phyloP scores from a whole-genome alignment of 2,329 filamentous ascomycete species.

The Aureobasidium sp. region DNA sequence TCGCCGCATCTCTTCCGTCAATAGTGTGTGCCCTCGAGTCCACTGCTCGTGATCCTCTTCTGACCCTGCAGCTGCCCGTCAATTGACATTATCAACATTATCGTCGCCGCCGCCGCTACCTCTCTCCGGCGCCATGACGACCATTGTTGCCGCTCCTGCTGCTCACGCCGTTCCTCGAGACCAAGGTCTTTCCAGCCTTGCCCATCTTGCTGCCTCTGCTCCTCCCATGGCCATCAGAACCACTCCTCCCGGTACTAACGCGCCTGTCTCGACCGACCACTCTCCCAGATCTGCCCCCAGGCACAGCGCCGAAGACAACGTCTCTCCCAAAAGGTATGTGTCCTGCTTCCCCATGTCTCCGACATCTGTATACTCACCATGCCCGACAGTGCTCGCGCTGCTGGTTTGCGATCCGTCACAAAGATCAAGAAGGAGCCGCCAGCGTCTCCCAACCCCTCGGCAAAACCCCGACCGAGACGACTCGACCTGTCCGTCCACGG shows the following conservation, averaged over 20 bases:
- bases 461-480: conserved; percentile 66
- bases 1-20: conserved; percentile 15
- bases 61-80: conserved; percentile 11
- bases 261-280: conserved; percentile 27
- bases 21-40: conserved; percentile 15
- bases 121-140: conserved; percentile 33
- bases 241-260: conserved; percentile 30
- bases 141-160: conserved; percentile 38
- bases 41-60: conserved; percentile 7
- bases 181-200: conserved; percentile 17
- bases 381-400: conserved; percentile 14
- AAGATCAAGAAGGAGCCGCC: conserved; percentile 93
- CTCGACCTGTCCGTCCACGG: conserved; percentile 61
- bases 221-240: conserved; percentile 28
- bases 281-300: conserved; percentile 18
- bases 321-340: conserved; percentile 42
- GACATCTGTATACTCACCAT: conserved; percentile 22
- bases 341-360: background rate
- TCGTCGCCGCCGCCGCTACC: background rate
- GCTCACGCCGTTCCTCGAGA: conserved; percentile 24
- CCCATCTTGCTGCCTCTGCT: conserved; percentile 22
- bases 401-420: conserved; percentile 52
- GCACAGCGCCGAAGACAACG: conserved; percentile 39
- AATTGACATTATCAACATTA: background rate
- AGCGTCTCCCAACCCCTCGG: conserved; percentile 69